Percentiles rank a stretch among this genome's conserved stretches.
Conservation (phyloP, 2,329 filamentous ascomycete species). For the Cladosporium velox region DNA sequence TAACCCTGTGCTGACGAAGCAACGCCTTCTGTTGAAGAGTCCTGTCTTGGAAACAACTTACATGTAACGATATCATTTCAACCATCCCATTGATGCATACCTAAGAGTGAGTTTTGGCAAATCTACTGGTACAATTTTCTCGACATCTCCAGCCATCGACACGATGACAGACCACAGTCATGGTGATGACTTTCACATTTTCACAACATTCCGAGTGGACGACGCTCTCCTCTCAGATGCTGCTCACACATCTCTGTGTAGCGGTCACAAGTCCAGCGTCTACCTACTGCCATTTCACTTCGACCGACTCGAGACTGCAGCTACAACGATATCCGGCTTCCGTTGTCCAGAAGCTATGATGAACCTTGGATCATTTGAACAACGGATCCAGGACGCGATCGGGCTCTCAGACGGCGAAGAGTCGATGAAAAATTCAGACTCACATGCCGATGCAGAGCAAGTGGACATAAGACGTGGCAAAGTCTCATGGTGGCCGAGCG, state of each 20-base stretch:
- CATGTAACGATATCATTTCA: background rate
- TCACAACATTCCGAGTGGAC: conserved; percentile 17
- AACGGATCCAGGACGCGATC: background rate
- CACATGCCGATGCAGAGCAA: background rate
- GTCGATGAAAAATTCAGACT: background rate
- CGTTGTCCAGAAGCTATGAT: background rate
- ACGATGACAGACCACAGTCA: background rate
- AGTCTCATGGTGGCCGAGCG: background rate
- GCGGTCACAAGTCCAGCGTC: conserved; percentile 3
- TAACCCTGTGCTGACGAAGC: background rate
- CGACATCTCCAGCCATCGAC: background rate
- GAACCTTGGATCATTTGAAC: background rate
- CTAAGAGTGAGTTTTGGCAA: background rate
- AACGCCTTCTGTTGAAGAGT: background rate
- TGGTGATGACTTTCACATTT: conserved; percentile 13
- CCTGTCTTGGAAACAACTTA: background rate
- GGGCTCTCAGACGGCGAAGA: background rate
- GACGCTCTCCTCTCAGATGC: background rate
- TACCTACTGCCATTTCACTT: conserved; percentile 17
- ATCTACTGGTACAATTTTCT: background rate
- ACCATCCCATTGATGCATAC: background rate
- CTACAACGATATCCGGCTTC: background rate
- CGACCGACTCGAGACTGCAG: conserved; percentile 13
- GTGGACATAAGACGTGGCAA: background rate
- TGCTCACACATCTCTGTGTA: background rate